These are phyloP conservation scores for Coemansia sp. DNA, from an alignment of 192 early-diverging fungal genomes.

Conservation along the genomic window DNA sequence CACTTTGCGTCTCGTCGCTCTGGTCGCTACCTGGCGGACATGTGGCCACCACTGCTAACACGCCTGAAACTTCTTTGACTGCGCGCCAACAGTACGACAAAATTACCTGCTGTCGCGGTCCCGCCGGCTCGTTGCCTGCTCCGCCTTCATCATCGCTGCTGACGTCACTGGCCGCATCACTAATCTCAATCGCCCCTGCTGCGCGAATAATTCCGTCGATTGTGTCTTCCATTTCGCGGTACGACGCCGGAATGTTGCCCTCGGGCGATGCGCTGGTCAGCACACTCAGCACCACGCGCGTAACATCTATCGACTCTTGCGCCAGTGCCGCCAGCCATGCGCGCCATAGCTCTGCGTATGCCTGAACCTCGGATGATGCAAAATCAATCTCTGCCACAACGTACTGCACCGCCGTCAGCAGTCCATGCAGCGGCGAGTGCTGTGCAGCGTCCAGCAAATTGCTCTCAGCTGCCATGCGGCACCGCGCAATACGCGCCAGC, in stretches of 20 bases:
- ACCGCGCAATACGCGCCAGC: slow-evolving; percentile 15
- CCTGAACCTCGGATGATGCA: slow-evolving; percentile 40
- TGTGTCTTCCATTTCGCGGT: slow-evolving; percentile 62
- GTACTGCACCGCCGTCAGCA: slow-evolving; percentile 60
- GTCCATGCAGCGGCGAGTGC: slow-evolving; percentile 58
- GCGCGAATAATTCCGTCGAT: slow-evolving; percentile 52
- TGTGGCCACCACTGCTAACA: slow-evolving; percentile 53
- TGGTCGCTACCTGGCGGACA: slow-evolving; percentile 27
- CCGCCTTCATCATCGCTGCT: slow-evolving; percentile 51
- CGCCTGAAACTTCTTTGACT: slow-evolving; percentile 78
- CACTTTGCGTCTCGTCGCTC: not conserved
- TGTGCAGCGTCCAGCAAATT: slow-evolving; percentile 57
- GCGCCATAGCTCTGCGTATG: slow-evolving; percentile 55
- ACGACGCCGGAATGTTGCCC: slow-evolving; percentile 82
- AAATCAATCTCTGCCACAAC: slow-evolving; percentile 66
- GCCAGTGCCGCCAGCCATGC: slow-evolving; percentile 52
- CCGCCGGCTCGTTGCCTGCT: slow-evolving; percentile 33
- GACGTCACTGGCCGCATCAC: slow-evolving; percentile 7
- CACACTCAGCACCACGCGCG: slow-evolving; percentile 64
- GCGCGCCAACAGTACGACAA: slow-evolving; percentile 90
- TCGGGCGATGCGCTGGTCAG: slow-evolving; percentile 82
- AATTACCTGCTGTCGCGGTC: slow-evolving; percentile 78
- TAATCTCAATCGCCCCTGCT: slow-evolving; percentile 6
- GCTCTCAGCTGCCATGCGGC: slow-evolving; percentile 39
- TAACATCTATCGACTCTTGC: slow-evolving; percentile 56